Percentiles rank a stretch among this genome's conserved stretches.
These are phyloP conservation scores for Corylus americana DNA, from an alignment of 306 rosid genomes.

Conservation along the genomic window DNA sequence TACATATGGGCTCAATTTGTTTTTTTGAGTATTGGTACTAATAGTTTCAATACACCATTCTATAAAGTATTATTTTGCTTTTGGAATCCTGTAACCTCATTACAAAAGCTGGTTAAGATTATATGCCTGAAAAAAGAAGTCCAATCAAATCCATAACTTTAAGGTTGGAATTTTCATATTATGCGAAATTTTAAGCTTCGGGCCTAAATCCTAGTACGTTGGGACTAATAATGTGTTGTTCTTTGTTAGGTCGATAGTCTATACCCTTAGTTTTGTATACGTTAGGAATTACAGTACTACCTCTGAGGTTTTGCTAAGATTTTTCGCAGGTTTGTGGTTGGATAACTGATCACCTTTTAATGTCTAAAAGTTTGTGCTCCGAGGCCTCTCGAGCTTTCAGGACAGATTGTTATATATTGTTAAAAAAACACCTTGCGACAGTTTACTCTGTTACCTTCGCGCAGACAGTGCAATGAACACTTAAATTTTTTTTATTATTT, in stretches of 20 bases:
- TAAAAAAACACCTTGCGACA: neutral
- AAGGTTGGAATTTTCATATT: neutral
- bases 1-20: neutral
- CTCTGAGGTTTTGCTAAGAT: neutral
- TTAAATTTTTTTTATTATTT: too few relatives aligned
- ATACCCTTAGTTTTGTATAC: neutral
- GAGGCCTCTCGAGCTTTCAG: neutral
- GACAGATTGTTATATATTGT: neutral
- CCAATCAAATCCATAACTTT: neutral
- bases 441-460: neutral
- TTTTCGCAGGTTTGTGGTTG: neutral
- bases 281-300: neutral
- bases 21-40: neutral
- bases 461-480: too few relatives aligned
- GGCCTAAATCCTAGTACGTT: too few relatives aligned
- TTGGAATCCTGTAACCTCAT: neutral
- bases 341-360: neutral
- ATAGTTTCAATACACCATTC: neutral
- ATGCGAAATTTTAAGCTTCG: neutral
- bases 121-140: neutral
- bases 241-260: neutral
- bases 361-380: neutral
- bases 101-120: neutral
- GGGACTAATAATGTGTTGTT: neutral
- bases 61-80: neutral